phyloP scores from a whole-genome alignment of 164 flowering plant genomes.

The Magnolia changhungtana region DNA sequence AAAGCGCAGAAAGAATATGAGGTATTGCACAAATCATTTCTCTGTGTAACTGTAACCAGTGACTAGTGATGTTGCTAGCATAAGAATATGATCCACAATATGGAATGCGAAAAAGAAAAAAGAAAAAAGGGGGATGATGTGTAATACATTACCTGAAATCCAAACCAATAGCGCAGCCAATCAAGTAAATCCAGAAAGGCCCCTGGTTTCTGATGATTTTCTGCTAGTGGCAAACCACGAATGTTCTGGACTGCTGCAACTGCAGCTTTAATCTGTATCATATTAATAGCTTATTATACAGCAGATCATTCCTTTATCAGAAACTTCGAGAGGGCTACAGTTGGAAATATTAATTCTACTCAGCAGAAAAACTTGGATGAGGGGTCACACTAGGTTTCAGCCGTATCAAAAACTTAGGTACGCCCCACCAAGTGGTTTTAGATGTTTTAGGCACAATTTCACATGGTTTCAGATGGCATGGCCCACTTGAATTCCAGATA shows the following conservation, averaged over 20 bases:
- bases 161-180: constrained; percentile 70
- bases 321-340: neutral
- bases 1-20: neutral
- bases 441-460: too few species aligned
- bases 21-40: neutral
- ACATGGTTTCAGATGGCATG: too few species aligned
- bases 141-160: constrained; percentile 67
- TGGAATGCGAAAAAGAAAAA: neutral
- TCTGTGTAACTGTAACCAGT: too few species aligned
- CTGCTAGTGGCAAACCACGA: constrained; percentile 60
- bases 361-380: neutral
- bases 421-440: too few species aligned
- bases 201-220: constrained; percentile 36
- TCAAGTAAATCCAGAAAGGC: constrained; percentile 60
- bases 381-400: too few species aligned
- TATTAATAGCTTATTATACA: neutral
- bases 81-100: constrained; percentile 54
- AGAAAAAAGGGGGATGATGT: neutral
- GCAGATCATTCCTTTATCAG: neutral
- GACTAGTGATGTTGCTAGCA: constrained; percentile 15
- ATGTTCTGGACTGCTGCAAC: constrained; percentile 53
- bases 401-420: too few species aligned
- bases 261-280: constrained; percentile 72
- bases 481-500: too few species aligned
- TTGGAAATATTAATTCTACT: neutral